Percentiles rank a stretch among this genome's conserved stretches.
Evolutionary conservation across 2,329 filamentous ascomycete species (phyloP).

Genomic region (Uncinocarpus reesii): DNA sequence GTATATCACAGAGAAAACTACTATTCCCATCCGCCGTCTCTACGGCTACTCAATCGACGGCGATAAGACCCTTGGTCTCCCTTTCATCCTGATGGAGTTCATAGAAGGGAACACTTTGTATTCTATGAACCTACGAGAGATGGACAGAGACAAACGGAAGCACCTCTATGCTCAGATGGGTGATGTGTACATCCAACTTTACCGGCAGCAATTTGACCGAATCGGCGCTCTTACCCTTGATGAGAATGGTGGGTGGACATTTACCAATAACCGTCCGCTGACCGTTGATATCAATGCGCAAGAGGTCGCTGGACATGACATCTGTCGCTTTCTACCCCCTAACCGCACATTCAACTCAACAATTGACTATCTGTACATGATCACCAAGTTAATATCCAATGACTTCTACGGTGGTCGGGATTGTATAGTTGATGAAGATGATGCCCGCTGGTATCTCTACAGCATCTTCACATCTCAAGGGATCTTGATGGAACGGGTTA

Average conservation of each 20-base stretch:
- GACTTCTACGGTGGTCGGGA: constrained; percentile 11
- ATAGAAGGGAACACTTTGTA: constrained; percentile 8
- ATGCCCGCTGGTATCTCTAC: constrained; percentile 13
- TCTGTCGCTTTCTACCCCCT: neutral
- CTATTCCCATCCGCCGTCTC: constrained; percentile 17
- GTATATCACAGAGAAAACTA: constrained; percentile 18
- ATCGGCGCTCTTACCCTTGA: constrained; percentile 12
- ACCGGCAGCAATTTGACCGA: constrained; percentile 9
- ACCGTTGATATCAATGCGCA: constrained; percentile 9
- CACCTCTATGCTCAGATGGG: constrained; percentile 3
- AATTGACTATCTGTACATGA: constrained; percentile 10
- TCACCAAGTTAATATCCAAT: constrained; percentile 9
- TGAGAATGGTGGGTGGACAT: constrained; percentile 8
- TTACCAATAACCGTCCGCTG: constrained; percentile 10
- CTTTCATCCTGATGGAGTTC: constrained; percentile 10
- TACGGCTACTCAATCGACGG: constrained; percentile 8
- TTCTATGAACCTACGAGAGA: neutral
- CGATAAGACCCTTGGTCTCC: constrained; percentile 12
- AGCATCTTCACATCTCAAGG: constrained; percentile 1
- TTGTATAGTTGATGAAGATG: constrained; percentile 8
- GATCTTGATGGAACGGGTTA: constrained; percentile 14
- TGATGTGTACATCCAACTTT: constrained; percentile 12
- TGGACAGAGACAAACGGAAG: neutral
- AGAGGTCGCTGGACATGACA: neutral
- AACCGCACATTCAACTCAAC: constrained; percentile 10